Evolutionary conservation across 192 early-diverging fungal genomes (phyloP).

Genomic region (Gamsiella multidivaricata): DNA sequence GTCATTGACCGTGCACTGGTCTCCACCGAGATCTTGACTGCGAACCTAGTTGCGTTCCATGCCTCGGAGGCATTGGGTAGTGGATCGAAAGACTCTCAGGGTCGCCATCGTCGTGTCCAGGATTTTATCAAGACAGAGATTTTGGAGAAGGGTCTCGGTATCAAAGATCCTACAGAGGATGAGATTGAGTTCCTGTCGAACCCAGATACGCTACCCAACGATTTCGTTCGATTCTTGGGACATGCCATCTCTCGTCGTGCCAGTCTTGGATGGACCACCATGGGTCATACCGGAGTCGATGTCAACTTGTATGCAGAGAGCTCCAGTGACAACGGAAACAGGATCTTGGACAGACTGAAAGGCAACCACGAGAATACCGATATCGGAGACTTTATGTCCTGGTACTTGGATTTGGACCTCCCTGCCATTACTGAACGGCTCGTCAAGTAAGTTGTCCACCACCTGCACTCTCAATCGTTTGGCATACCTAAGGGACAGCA

Average conservation of each 20-base stretch:
- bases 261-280: constrained; percentile 78
- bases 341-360: constrained; percentile 38
- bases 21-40: constrained; percentile 70
- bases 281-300: constrained; percentile 95
- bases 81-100: not conserved
- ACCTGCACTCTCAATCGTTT: not conserved
- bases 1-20: constrained; percentile 74
- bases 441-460: constrained; percentile 26
- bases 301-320: constrained; percentile 81
- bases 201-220: not conserved
- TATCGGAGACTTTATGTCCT: constrained; percentile 66
- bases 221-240: constrained; percentile 17
- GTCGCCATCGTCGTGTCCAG: constrained; percentile 1
- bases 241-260: constrained; percentile 21
- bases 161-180: constrained; percentile 72
- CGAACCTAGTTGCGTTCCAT: constrained; percentile 54
- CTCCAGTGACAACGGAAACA: constrained; percentile 47
- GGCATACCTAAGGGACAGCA: too few species aligned
- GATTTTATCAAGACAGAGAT: constrained; percentile 67
- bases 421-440: constrained; percentile 58
- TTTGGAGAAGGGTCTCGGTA: constrained; percentile 73
- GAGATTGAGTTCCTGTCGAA: constrained; percentile 65
- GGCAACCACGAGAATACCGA: constrained; percentile 79
- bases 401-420: constrained; percentile 66
- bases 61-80: constrained; percentile 5